Conservation (phyloP, 805 yeast genomes). For the Blastobotrys attinorum region DNA sequence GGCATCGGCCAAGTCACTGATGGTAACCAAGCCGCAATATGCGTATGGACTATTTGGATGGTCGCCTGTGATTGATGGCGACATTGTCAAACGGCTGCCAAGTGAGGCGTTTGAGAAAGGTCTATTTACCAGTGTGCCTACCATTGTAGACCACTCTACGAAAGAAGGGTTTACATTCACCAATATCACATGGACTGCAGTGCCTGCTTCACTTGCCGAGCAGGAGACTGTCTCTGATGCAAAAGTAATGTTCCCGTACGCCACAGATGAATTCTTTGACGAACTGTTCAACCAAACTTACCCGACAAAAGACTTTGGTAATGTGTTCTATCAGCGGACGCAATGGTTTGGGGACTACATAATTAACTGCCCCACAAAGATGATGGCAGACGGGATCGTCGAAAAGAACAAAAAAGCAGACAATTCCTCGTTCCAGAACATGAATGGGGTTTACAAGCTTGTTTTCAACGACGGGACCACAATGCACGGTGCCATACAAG, state of each 20-base stretch:
- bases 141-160: slow-evolving; percentile 5
- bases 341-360: slow-evolving; percentile 11
- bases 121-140: slow-evolving; percentile 7
- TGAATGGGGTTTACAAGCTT: not conserved
- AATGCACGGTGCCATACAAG: not conserved
- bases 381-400: slow-evolving; percentile 6
- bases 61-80: slow-evolving; percentile 14
- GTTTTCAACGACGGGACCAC: not conserved
- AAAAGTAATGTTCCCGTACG: slow-evolving; percentile 2
- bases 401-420: too few relatives aligned
- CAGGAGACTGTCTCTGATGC: slow-evolving; percentile 2
- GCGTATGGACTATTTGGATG: slow-evolving; percentile 11
- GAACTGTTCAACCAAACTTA: not conserved
- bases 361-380: slow-evolving; percentile 12
- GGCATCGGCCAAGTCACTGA: too few relatives aligned
- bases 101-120: slow-evolving; percentile 10
- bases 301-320: slow-evolving; percentile 4
- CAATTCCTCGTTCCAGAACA: too few relatives aligned
- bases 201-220: too few relatives aligned
- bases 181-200: slow-evolving; percentile 1
- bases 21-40: slow-evolving; percentile 2
- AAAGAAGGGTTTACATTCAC: slow-evolving; percentile 12
- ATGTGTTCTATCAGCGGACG: slow-evolving; percentile 7
- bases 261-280: not conserved
- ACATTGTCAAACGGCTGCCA: slow-evolving; percentile 5